These are phyloP conservation scores for Pichia scutulata DNA, from an alignment of 805 yeast genomes.

Conservation along the genomic window DNA sequence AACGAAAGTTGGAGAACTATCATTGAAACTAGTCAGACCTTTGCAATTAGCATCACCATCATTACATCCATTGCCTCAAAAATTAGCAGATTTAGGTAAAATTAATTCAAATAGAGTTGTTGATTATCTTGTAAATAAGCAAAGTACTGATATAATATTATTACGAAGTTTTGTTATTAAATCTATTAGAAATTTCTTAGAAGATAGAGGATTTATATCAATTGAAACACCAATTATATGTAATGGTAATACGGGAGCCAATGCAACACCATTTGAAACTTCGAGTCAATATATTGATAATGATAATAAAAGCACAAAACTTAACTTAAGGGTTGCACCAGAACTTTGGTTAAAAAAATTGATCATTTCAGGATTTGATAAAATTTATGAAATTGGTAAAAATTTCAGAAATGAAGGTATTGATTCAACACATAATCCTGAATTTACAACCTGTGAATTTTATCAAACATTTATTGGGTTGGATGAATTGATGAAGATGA, in stretches of 20 bases:
- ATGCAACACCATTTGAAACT: slow-evolving; percentile 81
- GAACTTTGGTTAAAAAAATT: slow-evolving; percentile 88
- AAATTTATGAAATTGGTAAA: slow-evolving; percentile 78
- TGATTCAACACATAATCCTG: slow-evolving; percentile 91
- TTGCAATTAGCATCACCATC: slow-evolving; percentile 58
- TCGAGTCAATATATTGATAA: slow-evolving; percentile 29
- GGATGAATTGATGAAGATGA: slow-evolving; percentile 54
- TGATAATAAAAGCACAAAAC: slow-evolving; percentile 17
- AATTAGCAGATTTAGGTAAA: slow-evolving; percentile 44
- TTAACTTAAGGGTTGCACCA: slow-evolving; percentile 84
- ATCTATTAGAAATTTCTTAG: slow-evolving; percentile 51
- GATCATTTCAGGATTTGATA: slow-evolving; percentile 78
- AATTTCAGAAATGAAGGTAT: slow-evolving; percentile 89
- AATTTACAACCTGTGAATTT: slow-evolving; percentile 85
- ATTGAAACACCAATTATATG: slow-evolving; percentile 86
- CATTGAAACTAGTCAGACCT: slow-evolving; percentile 50
- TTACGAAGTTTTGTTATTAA: slow-evolving; percentile 50
- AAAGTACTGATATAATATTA: slow-evolving; percentile 37
- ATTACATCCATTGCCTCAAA: slow-evolving; percentile 62
- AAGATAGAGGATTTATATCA: slow-evolving; percentile 53
- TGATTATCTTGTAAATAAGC: slow-evolving; percentile 57
- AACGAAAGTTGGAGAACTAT: slow-evolving; percentile 73
- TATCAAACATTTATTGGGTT: slow-evolving; percentile 67
- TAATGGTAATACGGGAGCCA: slow-evolving; percentile 69
- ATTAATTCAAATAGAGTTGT: slow-evolving; percentile 64